phyloP scores from a whole-genome alignment of 345 rosid genomes.

The Dipteronia sinensis region DNA sequence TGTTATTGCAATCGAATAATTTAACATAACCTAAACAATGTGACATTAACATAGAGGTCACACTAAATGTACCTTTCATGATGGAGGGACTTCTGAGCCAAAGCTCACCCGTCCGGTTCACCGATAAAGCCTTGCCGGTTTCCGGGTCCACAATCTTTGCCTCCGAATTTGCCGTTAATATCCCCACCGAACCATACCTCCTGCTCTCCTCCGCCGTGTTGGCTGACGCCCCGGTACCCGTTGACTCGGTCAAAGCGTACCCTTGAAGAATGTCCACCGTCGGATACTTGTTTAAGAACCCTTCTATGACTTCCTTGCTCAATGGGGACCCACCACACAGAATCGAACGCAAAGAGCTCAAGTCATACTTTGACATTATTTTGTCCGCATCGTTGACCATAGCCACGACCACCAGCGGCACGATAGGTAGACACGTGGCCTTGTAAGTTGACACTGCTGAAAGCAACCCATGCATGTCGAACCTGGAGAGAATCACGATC shows the following conservation, averaged over 20 bases:
- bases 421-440: conserved; percentile 63
- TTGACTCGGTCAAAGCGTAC: conserved; percentile 78
- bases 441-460: conserved; percentile 53
- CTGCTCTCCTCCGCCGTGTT: conserved; percentile 69
- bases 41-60: too few species aligned
- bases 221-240: conserved; percentile 63
- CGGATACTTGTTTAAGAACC: conserved; percentile 61
- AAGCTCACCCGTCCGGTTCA: conserved; percentile 67
- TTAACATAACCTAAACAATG: too few species aligned
- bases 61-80: conserved; percentile 56
- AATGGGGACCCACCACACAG: conserved; percentile 82
- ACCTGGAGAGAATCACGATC: conserved; percentile 61
- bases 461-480: conserved; percentile 70
- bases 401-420: conserved; percentile 62
- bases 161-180: conserved; percentile 54
- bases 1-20: too few species aligned
- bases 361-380: conserved; percentile 51
- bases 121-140: conserved; percentile 44
- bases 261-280: conserved; percentile 57
- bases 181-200: conserved; percentile 71
- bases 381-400: conserved; percentile 56
- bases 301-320: conserved; percentile 70
- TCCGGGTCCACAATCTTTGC: conserved; percentile 77
- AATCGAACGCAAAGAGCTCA: conserved; percentile 57
- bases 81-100: conserved; percentile 70